Base-by-base conservation (phyloP, 2,329 filamentous ascomycete species). In the Aspergillus floridensis region DNA sequence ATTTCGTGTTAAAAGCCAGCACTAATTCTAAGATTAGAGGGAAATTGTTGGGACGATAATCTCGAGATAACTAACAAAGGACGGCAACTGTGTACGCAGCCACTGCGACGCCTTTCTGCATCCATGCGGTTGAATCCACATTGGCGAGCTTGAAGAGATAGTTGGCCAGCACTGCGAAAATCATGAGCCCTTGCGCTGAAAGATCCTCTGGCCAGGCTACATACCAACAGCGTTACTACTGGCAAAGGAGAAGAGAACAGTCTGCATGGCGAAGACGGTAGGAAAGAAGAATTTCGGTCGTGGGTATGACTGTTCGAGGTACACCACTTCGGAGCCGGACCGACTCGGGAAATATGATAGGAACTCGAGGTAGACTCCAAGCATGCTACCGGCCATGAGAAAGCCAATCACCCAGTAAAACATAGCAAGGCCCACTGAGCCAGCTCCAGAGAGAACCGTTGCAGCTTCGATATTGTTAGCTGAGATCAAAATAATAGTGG, bases 221-320 rank as follows among this genome's bases (percentile, higher is more conserved):
- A 59, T 64, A 78, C 78, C 80, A 46, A 89, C 83, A 0, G 86
- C 81, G 69, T 90, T 89, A 46, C 85, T 84, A 64, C 85, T 87
- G 63, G 83, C 85, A 63, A 89, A 90, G 0, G 87, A 88, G 3
- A 90, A 74, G 1, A 87, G 70, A 1, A 89, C 84, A 0, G 82
- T 81, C 67, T 87, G 84, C 2, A 88, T 81, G 0, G 87, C 87
- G 68, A 87, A 90, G 0, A 85, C 79, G 0, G 84, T 84, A 0
- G 87, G 86, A 52, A 90, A 84, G 60, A 90, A 80, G 67, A 85
- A 87, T 57, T 79, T 82, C 0, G 87, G 88, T 1, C 85, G 79
- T 1, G 86, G 86, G 62, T 83, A 90, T 0, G 86, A 84, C 66
- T 90, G 87, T 64, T 90, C 87, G 0, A 90, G 79, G 64, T 88